These are phyloP conservation scores for Salix dunnii DNA, from an alignment of 345 rosid genomes.

Conservation along the genomic window DNA sequence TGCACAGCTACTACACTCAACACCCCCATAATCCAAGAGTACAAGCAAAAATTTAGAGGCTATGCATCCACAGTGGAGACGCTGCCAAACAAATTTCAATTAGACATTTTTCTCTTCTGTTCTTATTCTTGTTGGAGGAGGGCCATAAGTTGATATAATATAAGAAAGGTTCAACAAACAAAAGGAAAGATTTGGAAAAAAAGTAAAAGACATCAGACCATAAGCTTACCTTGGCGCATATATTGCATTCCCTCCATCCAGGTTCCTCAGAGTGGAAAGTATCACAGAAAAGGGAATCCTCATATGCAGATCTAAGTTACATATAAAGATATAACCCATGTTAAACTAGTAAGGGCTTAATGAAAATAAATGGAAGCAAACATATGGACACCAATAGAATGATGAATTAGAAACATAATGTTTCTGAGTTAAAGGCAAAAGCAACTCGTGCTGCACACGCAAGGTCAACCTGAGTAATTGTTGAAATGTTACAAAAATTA, in stretches of 20 bases:
- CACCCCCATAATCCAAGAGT: constrained; percentile 77
- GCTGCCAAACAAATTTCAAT: constrained; percentile 40
- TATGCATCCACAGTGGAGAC: constrained; percentile 89
- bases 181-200: not conserved
- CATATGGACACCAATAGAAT: not conserved
- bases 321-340: not conserved
- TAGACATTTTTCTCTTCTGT: not conserved
- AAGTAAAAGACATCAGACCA: not conserved
- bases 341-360: not conserved
- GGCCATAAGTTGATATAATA: not conserved
- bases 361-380: not conserved
- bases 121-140: not conserved
- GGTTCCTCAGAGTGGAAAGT: constrained; percentile 67
- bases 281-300: constrained; percentile 58
- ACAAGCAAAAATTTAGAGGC: constrained; percentile 54
- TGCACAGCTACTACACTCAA: constrained; percentile 62
- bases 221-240: constrained; percentile 56
- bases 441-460: not conserved
- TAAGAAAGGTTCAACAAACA: not conserved
- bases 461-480: not conserved
- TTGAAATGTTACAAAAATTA: not conserved
- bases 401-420: not conserved
- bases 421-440: not conserved
- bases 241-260: constrained; percentile 87
- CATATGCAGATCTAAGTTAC: constrained; percentile 62